Evolutionary conservation across 1,284 basidiomycete species (phyloP), one percentile per base, ranked within the genome.

Genomic region (Leccinum subspadiceum): DNA sequence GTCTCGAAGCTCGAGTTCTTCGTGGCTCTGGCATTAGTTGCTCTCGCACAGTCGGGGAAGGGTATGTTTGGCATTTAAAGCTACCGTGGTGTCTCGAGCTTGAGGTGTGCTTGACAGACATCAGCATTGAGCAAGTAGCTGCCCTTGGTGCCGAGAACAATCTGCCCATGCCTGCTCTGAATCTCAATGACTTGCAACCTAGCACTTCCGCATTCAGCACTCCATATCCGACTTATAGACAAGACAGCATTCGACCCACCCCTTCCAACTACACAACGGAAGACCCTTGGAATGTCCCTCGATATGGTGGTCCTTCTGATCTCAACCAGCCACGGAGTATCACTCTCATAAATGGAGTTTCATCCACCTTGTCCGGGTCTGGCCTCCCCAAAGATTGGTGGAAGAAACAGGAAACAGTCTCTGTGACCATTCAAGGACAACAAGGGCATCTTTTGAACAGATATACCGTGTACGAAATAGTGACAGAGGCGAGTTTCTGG

Each of bases 371-470:
- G 24, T 78, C 86, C 29, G 90, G 90, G 2, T 83, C 84, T 7
- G 91, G 91, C 3, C 73, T 93, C 20, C 87, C 89, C 0, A 79
- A 75, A 51, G 84, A 90, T 31, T 96, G 92, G 90, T 96, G 93
- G 92, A 90, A 85, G 73, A 87, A 81, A 63, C 84, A 92, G 70
- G 90, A 93, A 70, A 81, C 73, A 1, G 84, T 92, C 26, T 79
- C 82, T 53, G 84, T 96, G 31, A 83, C 80, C 53, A 80, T 93
- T 53, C 77, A 90, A 24, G 93, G 93, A 37, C 91, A 90, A 68
- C 92, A 94, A 72, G 94, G 94, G 49, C 94, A 94, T 72, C 85
- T 95, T 67, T 77, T 94, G 62, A 94, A 93, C 64, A 80, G 90
- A 60, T 89, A 92, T 70, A 88, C 84, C 59, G 85, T 92, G 10